Evolutionary conservation across 345 rosid species (phyloP).

Genomic region (Eucalyptus viminalis): DNA sequence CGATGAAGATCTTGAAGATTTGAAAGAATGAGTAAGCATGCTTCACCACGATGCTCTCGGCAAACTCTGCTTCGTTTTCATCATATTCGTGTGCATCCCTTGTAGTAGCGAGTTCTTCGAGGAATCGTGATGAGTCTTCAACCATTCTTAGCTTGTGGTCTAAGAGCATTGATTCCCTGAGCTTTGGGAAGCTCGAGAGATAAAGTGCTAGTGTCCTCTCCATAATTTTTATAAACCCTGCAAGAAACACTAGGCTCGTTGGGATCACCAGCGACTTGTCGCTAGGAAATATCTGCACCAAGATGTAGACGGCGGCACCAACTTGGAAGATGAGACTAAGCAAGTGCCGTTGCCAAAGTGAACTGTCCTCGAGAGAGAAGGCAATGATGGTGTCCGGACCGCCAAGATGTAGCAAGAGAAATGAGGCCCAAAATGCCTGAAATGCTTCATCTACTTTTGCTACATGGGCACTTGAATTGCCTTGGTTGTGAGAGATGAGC

Average conservation of each 20-base stretch:
- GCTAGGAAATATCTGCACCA: neutral
- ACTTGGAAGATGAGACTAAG: neutral
- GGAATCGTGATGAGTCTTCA: accelerated
- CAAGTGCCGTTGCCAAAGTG: neutral
- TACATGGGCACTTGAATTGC: neutral
- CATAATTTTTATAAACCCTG: accelerated
- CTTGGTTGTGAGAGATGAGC: neutral
- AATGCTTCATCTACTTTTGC: neutral
- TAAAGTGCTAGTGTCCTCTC: neutral
- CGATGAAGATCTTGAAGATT: no score
- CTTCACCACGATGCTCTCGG: no score
- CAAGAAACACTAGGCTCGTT: neutral
- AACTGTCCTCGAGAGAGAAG: neutral
- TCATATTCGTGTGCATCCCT: no score
- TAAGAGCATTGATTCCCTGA: neutral
- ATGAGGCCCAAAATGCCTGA: neutral
- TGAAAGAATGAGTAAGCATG: no score
- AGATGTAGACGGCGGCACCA: neutral
- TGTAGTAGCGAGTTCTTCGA: neutral
- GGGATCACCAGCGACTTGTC: neutral
- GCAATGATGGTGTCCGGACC: neutral
- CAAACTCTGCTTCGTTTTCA: no score
- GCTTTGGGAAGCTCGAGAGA: neutral
- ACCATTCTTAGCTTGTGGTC: accelerated
- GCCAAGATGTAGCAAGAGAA: neutral